Base-by-base conservation (phyloP, 2,329 filamentous ascomycete species). In the Paramyrothecium roridum region DNA sequence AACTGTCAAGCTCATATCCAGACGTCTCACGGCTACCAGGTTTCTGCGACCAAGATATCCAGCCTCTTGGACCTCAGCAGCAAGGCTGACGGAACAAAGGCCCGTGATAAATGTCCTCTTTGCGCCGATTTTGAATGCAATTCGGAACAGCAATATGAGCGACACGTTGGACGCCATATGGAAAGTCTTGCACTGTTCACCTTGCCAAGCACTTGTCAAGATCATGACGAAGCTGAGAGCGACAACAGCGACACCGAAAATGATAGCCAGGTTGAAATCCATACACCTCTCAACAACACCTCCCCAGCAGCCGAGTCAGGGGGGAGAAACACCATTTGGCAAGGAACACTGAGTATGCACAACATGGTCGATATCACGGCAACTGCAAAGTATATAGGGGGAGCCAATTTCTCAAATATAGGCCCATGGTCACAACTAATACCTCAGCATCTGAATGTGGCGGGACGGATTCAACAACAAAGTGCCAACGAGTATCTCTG, bases 401-500 rank as follows among this genome's bases (percentile, higher is more conserved):
- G 95, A 45, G 91, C 89, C 49, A 89, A 96, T 67, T 81, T 96
- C 53, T 62, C 67, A 40, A 82, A 79, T 48, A 83, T 80, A 57
- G 83, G 87, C 1, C 68, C 78, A 0, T 98, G 93, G 91, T 81
- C 81, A 19, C 83, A 89, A 55, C 76, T 98, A 11, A 83, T 96
- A 8, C 89, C 91, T 0, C 77, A 82, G 26, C 81, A 79, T 10
- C 76, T 95, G 26, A 85, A 82, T 10, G 87, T 95, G 21, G 87
- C 87, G 50, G 91, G 90, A 1, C 85, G 95, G n/a, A 95, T 99
- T 57, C 85, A 90, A 52, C 86, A 91, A 62, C 82, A 88, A 56
- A 89, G 89, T 60, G 95, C 93, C 12, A 91, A 92, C 55, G 91
- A 96, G 57, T 99, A 99, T 65, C 85, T 99, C 0, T 95, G 91